Conservation (phyloP, 179 eudicot species). For the Heliamphora pulchella region DNA sequence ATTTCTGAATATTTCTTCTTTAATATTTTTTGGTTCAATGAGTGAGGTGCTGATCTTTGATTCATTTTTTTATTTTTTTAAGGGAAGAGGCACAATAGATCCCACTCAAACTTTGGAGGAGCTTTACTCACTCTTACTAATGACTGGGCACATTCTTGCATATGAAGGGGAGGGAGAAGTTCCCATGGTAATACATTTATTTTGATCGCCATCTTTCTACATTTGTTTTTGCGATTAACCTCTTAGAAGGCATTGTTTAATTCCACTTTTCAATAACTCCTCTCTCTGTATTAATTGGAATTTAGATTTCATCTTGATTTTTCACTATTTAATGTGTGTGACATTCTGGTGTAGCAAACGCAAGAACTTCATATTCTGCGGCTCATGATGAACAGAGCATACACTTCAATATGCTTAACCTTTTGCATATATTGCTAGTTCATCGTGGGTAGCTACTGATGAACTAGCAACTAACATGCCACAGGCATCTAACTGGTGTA, state of each 20-base stretch:
- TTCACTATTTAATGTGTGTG: neutral
- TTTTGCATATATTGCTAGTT: slow-evolving; percentile 9
- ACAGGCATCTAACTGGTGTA: neutral
- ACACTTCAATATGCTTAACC: neutral
- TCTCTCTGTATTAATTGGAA: neutral
- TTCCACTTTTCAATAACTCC: neutral
- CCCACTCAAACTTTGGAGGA: slow-evolving; percentile 86
- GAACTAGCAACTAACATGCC: neutral
- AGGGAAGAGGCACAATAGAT: slow-evolving; percentile 67
- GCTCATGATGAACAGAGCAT: neutral
- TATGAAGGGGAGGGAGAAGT: slow-evolving; percentile 95
- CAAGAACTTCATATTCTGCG: neutral
- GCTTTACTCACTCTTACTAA: slow-evolving; percentile 72
- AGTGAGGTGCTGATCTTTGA: neutral
- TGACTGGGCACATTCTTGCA: slow-evolving; percentile 87
- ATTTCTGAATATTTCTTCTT: slow-evolving; percentile 8
- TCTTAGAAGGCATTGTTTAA: neutral
- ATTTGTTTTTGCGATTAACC: neutral
- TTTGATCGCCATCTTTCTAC: slow-evolving; percentile 10
- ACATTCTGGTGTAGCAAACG: slow-evolving; percentile 6
- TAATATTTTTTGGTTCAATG: neutral
- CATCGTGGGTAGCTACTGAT: slow-evolving; percentile 7
- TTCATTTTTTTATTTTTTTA: slow-evolving; percentile 23
- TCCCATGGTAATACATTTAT: slow-evolving; percentile 51
- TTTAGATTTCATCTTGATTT: neutral